Evolutionary conservation across 2,329 filamentous ascomycete species (phyloP).

Genomic region (Orbilia brochopaga): DNA sequence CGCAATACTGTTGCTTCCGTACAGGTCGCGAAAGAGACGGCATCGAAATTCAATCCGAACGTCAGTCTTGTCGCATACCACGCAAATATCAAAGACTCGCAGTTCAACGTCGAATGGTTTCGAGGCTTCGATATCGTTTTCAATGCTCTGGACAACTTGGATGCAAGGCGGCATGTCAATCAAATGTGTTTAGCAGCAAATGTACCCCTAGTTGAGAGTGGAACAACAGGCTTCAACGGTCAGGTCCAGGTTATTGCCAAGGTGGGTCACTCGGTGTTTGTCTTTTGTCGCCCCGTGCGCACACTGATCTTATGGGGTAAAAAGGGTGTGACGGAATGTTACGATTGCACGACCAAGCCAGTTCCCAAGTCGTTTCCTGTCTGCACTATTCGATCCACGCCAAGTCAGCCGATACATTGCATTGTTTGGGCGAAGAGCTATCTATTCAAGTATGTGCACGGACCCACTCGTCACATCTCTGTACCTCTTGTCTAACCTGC

Average conservation of each 20-base stretch:
- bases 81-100: conserved; percentile 88
- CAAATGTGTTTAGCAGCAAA: conserved; percentile 93
- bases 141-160: conserved; percentile 95
- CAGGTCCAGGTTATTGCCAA: conserved; percentile 97
- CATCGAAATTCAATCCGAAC: conserved; percentile 84
- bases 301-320: neutral
- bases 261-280: conserved; percentile 56
- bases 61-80: conserved; percentile 87
- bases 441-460: conserved; percentile 69
- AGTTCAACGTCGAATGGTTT: conserved; percentile 91
- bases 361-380: conserved; percentile 92
- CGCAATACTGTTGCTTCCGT: conserved; percentile 50
- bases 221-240: conserved; percentile 95
- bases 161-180: conserved; percentile 92
- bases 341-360: conserved; percentile 90
- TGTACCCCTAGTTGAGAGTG: conserved; percentile 91
- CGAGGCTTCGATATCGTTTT: conserved; percentile 82
- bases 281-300: neutral
- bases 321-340: conserved; percentile 84
- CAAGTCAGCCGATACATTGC: conserved; percentile 95
- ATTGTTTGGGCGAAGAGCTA: conserved; percentile 99
- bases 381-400: conserved; percentile 95
- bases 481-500: neutral
- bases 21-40: conserved; percentile 89
- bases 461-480: neutral